phyloP scores from a whole-genome alignment of 1,284 basidiomycete genomes.

The Mycena citricolor region DNA sequence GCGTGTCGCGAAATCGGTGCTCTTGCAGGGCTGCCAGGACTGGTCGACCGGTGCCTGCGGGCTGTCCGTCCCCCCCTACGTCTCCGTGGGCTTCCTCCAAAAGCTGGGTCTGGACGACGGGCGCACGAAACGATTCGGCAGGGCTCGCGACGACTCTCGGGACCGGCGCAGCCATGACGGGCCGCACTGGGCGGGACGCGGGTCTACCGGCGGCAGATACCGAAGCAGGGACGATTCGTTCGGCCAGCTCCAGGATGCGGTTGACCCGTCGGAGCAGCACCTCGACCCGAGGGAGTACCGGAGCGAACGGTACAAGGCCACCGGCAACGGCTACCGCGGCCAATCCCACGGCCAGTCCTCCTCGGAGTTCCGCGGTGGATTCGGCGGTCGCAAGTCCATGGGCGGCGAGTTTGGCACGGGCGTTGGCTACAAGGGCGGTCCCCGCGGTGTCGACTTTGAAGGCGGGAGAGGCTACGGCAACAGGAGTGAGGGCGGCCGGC shows the following conservation, averaged over 20 bases:
- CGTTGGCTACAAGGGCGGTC: slow-evolving; percentile 1
- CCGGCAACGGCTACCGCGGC: slow-evolving; percentile 4
- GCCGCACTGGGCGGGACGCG: not conserved
- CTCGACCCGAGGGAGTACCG: slow-evolving; percentile 6
- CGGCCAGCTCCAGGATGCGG: not conserved
- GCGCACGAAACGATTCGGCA: slow-evolving; percentile 24
- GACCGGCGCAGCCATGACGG: too few relatives aligned
- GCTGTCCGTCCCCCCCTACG: slow-evolving; percentile 47
- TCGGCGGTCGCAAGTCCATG: not conserved
- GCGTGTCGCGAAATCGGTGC: slow-evolving; percentile 43
- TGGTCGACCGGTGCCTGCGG: slow-evolving; percentile 65
- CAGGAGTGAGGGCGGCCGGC: not conserved
- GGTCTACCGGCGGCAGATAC: not conserved
- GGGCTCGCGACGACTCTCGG: not conserved
- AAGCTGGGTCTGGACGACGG: slow-evolving; percentile 34
- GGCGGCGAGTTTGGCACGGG: slow-evolving; percentile 4
- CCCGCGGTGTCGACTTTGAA: not conserved
- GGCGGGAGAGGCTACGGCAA: not conserved
- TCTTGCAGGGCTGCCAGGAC: slow-evolving; percentile 62
- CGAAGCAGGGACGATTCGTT: not conserved
- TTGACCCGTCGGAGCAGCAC: not conserved
- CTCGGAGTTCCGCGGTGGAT: slow-evolving; percentile 6
- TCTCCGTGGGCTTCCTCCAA: slow-evolving; percentile 48
- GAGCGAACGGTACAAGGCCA: slow-evolving; percentile 1
- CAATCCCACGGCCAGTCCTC: not conserved